phyloP scores from a whole-genome alignment of 257 asterid species.

The Capsicum chinense region DNA sequence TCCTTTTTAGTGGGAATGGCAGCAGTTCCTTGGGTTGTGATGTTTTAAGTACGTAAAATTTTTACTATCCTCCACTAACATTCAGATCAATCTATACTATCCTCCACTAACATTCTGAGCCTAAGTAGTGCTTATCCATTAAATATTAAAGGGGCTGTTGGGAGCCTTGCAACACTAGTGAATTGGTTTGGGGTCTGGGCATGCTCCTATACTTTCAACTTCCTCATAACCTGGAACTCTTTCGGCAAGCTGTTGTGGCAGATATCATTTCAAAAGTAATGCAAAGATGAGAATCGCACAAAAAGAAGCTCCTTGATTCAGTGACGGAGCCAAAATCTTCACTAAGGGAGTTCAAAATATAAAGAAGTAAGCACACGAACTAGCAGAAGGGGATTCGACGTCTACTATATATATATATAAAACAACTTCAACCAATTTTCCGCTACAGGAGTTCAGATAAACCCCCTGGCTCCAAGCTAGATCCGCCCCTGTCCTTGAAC shows the following conservation, averaged over 20 bases:
- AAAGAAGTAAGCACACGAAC: too few relatives aligned
- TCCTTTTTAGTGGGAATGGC: slow-evolving; percentile 94
- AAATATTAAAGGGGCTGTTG: slow-evolving; percentile 90
- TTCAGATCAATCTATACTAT: background rate
- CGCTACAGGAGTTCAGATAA: too few relatives aligned
- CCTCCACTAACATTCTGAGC: background rate
- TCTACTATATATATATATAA: too few relatives aligned
- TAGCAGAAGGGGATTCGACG: too few relatives aligned
- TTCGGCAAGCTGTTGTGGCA: slow-evolving; percentile 48
- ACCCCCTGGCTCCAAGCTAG: too few relatives aligned
- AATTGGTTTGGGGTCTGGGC: slow-evolving; percentile 99
- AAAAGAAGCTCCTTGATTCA: too few relatives aligned
- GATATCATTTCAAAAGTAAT: background rate
- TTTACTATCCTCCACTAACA: background rate
- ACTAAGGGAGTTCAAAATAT: too few relatives aligned
- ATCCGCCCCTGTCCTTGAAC: too few relatives aligned
- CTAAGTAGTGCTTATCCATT: slow-evolving; percentile 55
- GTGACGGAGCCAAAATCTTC: too few relatives aligned
- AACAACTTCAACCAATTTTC: too few relatives aligned
- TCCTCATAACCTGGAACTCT: slow-evolving; percentile 91
- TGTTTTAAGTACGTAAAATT: slow-evolving; percentile 77
- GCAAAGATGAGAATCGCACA: background rate
- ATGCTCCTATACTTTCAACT: slow-evolving; percentile 88
- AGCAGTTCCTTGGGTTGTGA: slow-evolving; percentile 99
- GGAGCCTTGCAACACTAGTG: slow-evolving; percentile 86